Conservation (phyloP, 805 yeast genomes). For the Lipomyces lipofer region DNA sequence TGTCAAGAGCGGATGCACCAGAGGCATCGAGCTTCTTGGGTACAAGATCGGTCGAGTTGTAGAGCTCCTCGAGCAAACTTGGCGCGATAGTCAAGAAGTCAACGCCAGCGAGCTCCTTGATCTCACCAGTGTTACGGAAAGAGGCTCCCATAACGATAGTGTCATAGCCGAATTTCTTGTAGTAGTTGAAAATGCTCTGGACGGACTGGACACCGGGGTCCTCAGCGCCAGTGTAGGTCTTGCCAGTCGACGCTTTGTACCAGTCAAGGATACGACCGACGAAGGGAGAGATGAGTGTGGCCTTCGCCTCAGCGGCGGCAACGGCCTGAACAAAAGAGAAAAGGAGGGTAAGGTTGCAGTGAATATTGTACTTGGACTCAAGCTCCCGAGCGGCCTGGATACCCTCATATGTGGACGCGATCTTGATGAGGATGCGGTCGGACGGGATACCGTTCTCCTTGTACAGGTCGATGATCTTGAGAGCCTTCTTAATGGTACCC, state of each 20-base stretch:
- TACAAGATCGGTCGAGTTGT: constrained; percentile 72
- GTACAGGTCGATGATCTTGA: constrained; percentile 85
- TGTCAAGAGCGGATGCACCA: constrained; percentile 48
- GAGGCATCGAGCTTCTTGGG: constrained; percentile 85
- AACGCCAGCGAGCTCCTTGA: constrained; percentile 94
- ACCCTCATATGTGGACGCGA: constrained; percentile 99
- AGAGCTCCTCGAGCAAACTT: constrained; percentile 81
- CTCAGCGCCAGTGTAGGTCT: constrained; percentile 71
- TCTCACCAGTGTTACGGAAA: constrained; percentile 95
- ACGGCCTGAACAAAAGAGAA: constrained; percentile 98
- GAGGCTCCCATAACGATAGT: constrained; percentile 99
- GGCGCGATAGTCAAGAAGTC: constrained; percentile 97
- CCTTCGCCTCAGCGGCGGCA: constrained; percentile 97
- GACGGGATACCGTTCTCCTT: constrained; percentile 78
- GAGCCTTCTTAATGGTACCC: constrained; percentile 91
- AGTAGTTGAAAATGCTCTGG: constrained; percentile 87
- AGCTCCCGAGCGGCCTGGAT: constrained; percentile 97
- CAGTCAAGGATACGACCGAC: constrained; percentile 99
- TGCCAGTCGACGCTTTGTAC: constrained; percentile 93
- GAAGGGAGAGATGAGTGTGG: constrained; percentile 95
- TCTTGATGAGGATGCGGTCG: constrained; percentile 91
- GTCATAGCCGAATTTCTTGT: constrained; percentile 93
- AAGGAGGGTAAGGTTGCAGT: constrained; percentile 91
- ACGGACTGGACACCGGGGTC: constrained; percentile 98
- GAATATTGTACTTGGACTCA: constrained; percentile 86